Conservation (phyloP, 371 early-diverging fungal genomes). For the Cokeromyces recurvatus region DNA sequence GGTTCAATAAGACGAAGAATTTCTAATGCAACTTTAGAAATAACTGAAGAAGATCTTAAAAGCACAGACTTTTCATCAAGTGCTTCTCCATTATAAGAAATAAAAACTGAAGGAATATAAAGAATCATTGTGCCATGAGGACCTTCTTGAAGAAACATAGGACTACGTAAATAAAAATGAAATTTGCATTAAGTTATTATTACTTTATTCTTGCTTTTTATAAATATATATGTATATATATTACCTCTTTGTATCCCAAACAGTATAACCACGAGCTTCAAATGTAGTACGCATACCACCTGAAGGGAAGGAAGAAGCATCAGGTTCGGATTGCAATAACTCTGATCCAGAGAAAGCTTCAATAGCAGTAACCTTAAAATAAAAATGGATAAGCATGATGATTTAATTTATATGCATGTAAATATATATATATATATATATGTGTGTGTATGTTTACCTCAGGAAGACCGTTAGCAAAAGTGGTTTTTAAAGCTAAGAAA, state of each 20-base stretch:
- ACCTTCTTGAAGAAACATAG: constrained; percentile 93
- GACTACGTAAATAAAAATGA: constrained; percentile 44
- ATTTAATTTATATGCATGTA: background rate
- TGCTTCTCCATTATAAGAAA: constrained; percentile 98
- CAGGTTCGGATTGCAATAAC: constrained; percentile 97
- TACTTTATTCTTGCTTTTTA: too few relatives aligned
- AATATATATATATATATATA: background rate
- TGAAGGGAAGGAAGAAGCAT: constrained; percentile 98
- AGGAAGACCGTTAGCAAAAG: constrained; percentile 72
- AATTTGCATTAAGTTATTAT: background rate
- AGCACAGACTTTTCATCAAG: constrained; percentile 97
- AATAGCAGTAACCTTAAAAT: constrained; percentile 67
- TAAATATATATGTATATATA: too few relatives aligned
- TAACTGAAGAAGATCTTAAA: constrained; percentile 83
- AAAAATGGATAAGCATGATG: background rate
- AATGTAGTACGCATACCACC: constrained; percentile 98
- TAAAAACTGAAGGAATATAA: constrained; percentile 96
- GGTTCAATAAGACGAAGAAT: constrained; percentile 72
- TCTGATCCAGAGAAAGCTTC: constrained; percentile 95
- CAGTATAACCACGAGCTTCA: constrained; percentile 98
- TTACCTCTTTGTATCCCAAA: constrained; percentile 91
- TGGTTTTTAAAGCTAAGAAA: constrained; percentile 84
- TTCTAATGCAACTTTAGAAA: constrained; percentile 75
- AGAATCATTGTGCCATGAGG: constrained; percentile 89
- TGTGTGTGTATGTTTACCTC: constrained; percentile 46